phyloP scores from a whole-genome alignment of 169 alveolate genomes.

The Theileria sp. region DNA sequence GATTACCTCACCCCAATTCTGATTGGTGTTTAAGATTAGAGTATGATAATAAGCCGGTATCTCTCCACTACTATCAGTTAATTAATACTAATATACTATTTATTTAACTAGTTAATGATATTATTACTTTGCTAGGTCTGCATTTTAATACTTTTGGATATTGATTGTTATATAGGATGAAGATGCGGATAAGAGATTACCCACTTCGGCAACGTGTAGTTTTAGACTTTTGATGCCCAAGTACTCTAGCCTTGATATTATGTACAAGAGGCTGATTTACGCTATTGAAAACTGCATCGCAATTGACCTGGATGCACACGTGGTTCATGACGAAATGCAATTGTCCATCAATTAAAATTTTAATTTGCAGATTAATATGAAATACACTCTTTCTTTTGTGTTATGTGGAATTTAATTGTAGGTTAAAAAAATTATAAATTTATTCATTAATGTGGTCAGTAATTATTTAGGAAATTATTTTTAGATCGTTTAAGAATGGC shows the following conservation, averaged over 20 bases:
- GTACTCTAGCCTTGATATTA: conserved; percentile 78
- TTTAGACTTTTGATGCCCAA: conserved; percentile 85
- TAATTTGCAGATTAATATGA: not conserved
- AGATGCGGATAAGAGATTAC: conserved; percentile 81
- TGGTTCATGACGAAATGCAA: conserved; percentile 58
- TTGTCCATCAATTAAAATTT: conserved; percentile 16
- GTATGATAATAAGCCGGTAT: conserved; percentile 65
- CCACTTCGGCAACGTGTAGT: conserved; percentile 89
- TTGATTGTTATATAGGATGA: conserved; percentile 4
- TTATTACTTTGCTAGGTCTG: not conserved
- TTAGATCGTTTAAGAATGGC: not conserved
- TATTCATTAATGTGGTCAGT: not conserved
- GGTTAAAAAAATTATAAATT: not conserved
- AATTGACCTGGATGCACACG: conserved; percentile 86
- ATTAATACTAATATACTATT: not conserved
- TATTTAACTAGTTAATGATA: not conserved
- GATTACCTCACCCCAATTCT: conserved; percentile 83
- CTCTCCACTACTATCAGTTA: not conserved
- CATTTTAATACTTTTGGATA: not conserved
- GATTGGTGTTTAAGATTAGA: conserved; percentile 87
- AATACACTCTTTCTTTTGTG: not conserved
- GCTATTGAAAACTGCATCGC: conserved; percentile 88
- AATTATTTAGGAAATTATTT: no score
- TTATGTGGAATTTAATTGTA: not conserved
- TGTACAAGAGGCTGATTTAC: conserved; percentile 83